Percentiles rank a stretch among this genome's conserved stretches.
phyloP scores from a whole-genome alignment of 2,329 filamentous ascomycete species.

The Paraconiothyrium sp. region DNA sequence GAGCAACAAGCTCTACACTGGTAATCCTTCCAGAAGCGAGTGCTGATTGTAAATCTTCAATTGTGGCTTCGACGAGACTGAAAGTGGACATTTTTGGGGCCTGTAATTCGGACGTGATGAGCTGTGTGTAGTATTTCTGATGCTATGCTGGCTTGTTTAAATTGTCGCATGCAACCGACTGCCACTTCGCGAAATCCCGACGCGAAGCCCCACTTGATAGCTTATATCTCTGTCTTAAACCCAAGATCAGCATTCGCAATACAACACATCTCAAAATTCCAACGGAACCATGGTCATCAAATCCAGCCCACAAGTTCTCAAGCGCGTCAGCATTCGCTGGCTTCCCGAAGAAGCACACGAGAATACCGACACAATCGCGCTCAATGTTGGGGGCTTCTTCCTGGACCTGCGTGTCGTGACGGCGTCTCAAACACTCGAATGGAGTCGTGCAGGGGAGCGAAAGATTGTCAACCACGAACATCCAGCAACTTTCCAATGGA shows the following conservation, averaged over 20 bases:
- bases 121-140: no score
- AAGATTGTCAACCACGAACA: background rate
- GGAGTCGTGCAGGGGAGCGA: constrained; percentile 12
- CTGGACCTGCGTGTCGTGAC: constrained; percentile 13
- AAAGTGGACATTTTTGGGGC: constrained; percentile 18
- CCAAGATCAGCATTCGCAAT: background rate
- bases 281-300: constrained; percentile 13
- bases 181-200: constrained; percentile 3
- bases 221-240: background rate
- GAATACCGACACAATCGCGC: constrained; percentile 14
- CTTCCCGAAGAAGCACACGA: constrained; percentile 13
- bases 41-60: constrained; percentile 55
- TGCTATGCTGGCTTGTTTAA: background rate
- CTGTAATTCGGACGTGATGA: no score
- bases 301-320: constrained; percentile 14
- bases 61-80: constrained; percentile 58
- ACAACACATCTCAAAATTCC: background rate
- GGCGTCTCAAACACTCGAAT: constrained; percentile 9
- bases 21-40: constrained; percentile 53
- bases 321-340: constrained; percentile 17
- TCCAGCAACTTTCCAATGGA: constrained; percentile 1
- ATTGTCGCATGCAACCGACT: background rate
- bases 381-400: constrained; percentile 17
- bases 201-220: background rate
- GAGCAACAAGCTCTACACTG: constrained; percentile 58